These are phyloP conservation scores for Microascus cirrosus DNA, from an alignment of 2,329 filamentous ascomycete genomes.

Conservation along the genomic window DNA sequence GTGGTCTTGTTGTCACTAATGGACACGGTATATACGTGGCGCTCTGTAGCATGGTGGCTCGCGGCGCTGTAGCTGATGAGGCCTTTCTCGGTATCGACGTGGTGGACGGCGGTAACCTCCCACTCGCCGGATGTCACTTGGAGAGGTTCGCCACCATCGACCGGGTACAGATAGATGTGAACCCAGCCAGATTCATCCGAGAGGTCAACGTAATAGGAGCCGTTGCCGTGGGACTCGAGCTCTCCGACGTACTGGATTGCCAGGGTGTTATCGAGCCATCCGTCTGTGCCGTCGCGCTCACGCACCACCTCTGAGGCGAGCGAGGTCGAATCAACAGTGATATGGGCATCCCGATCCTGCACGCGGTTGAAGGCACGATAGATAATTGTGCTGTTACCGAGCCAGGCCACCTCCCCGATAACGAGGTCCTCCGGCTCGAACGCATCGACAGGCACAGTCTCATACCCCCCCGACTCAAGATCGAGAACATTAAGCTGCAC, in stretches of 20 bases:
- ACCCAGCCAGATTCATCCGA: conserved; percentile 56
- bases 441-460: conserved; percentile 38
- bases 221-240: conserved; percentile 11
- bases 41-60: conserved; percentile 53
- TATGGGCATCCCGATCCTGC: conserved; percentile 52
- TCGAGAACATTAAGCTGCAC: conserved; percentile 49
- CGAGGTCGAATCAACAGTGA: conserved; percentile 43
- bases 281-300: conserved; percentile 45
- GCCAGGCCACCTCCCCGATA: conserved; percentile 57
- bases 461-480: conserved; percentile 31
- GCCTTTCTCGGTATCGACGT: conserved; percentile 43
- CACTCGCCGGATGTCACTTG: conserved; percentile 54
- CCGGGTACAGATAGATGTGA: conserved; percentile 54
- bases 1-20: conserved; percentile 41
- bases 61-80: conserved; percentile 56
- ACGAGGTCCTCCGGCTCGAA: conserved; percentile 51
- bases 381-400: conserved; percentile 47
- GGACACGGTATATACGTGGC: conserved; percentile 56
- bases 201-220: conserved; percentile 51
- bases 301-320: conserved; percentile 35
- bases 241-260: neutral
- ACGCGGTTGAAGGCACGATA: conserved; percentile 59
- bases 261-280: conserved; percentile 41
- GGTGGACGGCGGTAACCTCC: conserved; percentile 50
- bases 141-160: conserved; percentile 40